These are phyloP conservation scores for Malus sieversii DNA, from an alignment of 306 rosid species.

Conservation along the genomic window DNA sequence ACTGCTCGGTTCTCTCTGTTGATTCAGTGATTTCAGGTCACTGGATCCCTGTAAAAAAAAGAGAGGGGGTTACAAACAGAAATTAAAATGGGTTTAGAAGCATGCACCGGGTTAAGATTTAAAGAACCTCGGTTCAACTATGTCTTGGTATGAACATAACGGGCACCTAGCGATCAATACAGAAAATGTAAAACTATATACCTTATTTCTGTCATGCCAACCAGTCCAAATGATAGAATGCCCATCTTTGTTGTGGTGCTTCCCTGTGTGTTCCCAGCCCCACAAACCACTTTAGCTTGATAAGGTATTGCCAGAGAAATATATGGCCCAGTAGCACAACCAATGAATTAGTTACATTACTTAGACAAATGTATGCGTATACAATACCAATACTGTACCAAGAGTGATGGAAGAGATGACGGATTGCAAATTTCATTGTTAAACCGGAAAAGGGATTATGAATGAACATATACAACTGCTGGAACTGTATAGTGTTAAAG, in stretches of 20 bases:
- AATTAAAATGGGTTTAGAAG: conserved; percentile 17
- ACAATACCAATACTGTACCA: not conserved
- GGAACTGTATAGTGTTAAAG: not conserved
- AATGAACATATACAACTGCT: not conserved
- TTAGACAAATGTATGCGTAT: not conserved
- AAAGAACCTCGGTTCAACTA: not conserved
- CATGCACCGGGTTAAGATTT: not conserved
- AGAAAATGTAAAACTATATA: conserved; percentile 16
- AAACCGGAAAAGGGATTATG: not conserved
- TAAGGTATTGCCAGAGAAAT: conserved; percentile 15
- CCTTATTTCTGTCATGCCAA: conserved; percentile 92
- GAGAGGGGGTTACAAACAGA: conserved; percentile 7
- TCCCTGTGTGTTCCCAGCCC: conserved; percentile 39
- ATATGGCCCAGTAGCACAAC: not conserved
- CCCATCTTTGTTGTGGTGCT: conserved; percentile 44
- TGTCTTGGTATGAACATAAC: not conserved
- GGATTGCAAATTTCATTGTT: not conserved
- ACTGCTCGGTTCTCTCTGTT: conserved; percentile 1
- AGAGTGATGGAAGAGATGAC: not conserved
- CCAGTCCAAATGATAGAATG: conserved; percentile 74
- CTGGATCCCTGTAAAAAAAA: conserved; percentile 32
- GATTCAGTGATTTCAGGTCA: conserved; percentile 25
- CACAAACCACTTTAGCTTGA: conserved; percentile 24
- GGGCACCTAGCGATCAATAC: not conserved
- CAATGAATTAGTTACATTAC: not conserved